A percentile compares a stretch with the other conserved stretches of the same genome.
Conservation (phyloP, 441 rosid species). For the Erodium moschatum region DNA sequence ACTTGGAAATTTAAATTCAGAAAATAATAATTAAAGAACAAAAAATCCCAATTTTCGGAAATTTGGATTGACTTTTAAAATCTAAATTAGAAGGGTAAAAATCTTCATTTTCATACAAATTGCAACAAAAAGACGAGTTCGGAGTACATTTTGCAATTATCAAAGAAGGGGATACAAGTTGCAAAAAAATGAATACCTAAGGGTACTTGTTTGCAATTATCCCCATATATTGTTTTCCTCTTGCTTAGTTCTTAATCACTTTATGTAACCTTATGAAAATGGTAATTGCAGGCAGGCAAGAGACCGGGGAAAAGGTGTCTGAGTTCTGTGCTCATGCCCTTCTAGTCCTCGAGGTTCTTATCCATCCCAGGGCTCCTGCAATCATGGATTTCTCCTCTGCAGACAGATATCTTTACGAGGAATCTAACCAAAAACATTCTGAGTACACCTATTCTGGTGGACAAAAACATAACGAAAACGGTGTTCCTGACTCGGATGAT, state of each 20-base stretch:
- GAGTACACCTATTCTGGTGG: constrained; percentile 24
- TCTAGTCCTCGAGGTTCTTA: constrained; percentile 63
- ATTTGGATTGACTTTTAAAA: too few relatives aligned
- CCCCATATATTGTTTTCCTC: neutral
- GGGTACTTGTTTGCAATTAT: too few relatives aligned
- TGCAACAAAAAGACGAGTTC: too few relatives aligned
- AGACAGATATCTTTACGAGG: constrained; percentile 17
- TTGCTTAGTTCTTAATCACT: constrained; percentile 2
- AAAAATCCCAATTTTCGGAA: too few relatives aligned
- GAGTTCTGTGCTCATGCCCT: constrained; percentile 66
- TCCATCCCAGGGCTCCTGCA: constrained; percentile 75
- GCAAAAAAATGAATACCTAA: too few relatives aligned
- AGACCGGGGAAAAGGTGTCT: constrained; percentile 44
- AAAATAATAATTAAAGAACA: too few relatives aligned
- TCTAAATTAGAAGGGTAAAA: too few relatives aligned
- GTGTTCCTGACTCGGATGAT: constrained; percentile 29
- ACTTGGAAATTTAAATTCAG: too few relatives aligned
- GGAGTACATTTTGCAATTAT: too few relatives aligned
- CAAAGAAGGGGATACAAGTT: too few relatives aligned
- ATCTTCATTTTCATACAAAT: too few relatives aligned
- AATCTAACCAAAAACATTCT: constrained; percentile 19
- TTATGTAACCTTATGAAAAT: neutral
- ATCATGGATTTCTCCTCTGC: constrained; percentile 34
- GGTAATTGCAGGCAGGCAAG: constrained; percentile 45
- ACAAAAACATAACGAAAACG: constrained; percentile 23